Percentiles rank a stretch among this genome's conserved stretches.
These are phyloP conservation scores for Lasiosphaeriaceae sp. DNA, from an alignment of 495 filamentous ascomycete species.

Conservation along the genomic window DNA sequence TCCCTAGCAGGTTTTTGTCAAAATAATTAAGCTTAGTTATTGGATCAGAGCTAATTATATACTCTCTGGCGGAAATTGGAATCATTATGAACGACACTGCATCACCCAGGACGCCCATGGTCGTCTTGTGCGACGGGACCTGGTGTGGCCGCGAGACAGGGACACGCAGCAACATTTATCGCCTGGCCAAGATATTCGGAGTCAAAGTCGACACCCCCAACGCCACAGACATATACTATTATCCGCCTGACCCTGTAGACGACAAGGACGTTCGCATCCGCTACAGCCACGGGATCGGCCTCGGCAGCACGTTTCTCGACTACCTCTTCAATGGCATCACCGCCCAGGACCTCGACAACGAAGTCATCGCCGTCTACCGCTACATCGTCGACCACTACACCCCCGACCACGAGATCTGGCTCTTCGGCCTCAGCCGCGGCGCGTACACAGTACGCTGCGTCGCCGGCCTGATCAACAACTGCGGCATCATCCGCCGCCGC, in stretches of 20 bases:
- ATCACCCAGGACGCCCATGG: background rate
- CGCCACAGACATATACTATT: too few relatives aligned
- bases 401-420: background rate
- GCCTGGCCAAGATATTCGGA: too few relatives aligned
- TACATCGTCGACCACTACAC: background rate
- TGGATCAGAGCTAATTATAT: too few relatives aligned
- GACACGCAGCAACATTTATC: background rate
- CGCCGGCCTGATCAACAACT: conserved; percentile 1
- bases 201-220: too few relatives aligned
- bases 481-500: background rate
- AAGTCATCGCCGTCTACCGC: background rate
- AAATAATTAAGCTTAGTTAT: too few relatives aligned
- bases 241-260: background rate
- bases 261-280: background rate
- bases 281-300: background rate
- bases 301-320: background rate
- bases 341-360: background rate
- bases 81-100: too few relatives aligned
- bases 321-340: conserved; percentile 2
- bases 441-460: background rate
- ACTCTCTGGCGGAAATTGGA: too few relatives aligned
- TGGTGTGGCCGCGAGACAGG: background rate
- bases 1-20: too few relatives aligned
- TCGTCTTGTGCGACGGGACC: background rate
- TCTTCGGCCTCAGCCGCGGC: background rate